Conservation (phyloP, 148 eudicot genomes). For the Arbutus unedo region DNA sequence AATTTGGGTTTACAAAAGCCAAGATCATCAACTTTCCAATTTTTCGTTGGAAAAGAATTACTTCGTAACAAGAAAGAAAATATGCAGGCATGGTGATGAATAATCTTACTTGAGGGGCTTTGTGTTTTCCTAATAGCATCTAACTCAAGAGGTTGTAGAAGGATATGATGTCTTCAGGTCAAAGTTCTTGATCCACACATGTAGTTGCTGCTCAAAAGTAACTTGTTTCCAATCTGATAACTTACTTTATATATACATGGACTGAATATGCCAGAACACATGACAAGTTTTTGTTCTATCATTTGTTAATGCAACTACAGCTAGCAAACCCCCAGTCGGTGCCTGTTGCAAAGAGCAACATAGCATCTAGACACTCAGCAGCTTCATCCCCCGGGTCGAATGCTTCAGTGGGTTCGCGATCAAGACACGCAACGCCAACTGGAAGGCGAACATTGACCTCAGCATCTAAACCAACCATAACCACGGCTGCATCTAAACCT, state of each 20-base stretch:
- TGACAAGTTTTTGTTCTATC: constrained; percentile 11
- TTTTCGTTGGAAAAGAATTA: background rate
- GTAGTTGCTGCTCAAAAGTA: background rate
- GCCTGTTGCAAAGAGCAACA: constrained; percentile 47
- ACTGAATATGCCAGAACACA: background rate
- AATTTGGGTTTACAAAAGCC: background rate
- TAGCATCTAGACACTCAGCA: constrained; percentile 53
- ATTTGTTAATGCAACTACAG: constrained; percentile 34
- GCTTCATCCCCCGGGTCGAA: constrained; percentile 49
- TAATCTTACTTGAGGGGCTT: too few relatives aligned
- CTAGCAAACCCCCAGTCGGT: constrained; percentile 66
- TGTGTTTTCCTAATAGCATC: too few relatives aligned
- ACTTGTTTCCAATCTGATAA: background rate
- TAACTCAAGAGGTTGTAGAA: background rate
- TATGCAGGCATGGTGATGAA: too few relatives aligned
- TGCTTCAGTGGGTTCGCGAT: constrained; percentile 75
- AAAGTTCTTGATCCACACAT: background rate
- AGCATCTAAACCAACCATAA: constrained; percentile 27
- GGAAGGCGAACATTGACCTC: constrained; percentile 61
- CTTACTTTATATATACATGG: background rate
- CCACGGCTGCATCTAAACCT: constrained; percentile 28
- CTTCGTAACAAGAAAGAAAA: too few relatives aligned
- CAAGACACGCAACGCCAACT: constrained; percentile 86
- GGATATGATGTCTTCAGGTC: background rate
- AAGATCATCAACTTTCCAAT: background rate